phyloP scores from a whole-genome alignment of 345 rosid genomes.

The Mangifera indica region DNA sequence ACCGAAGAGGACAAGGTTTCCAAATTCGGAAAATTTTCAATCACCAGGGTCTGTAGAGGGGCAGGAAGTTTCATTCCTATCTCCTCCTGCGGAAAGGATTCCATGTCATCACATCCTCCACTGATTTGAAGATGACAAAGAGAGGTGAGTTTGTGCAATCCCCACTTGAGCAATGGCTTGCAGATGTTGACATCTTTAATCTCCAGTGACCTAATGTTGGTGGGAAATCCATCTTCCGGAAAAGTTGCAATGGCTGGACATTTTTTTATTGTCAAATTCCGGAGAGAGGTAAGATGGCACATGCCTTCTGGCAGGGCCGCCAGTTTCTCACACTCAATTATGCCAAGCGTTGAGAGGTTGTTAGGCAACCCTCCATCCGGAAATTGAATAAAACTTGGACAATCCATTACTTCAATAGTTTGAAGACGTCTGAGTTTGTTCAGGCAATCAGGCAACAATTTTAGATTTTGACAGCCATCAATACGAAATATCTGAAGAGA shows the following conservation, averaged over 20 bases:
- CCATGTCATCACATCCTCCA: conserved; percentile 7
- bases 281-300: conserved; percentile 12
- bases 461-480: not conserved
- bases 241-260: conserved; percentile 8
- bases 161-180: conserved; percentile 23
- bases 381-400: not conserved
- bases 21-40: conserved; percentile 17
- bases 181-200: not conserved
- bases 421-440: not conserved
- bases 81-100: conserved; percentile 25
- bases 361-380: conserved; percentile 3
- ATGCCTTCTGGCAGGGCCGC: conserved; percentile 6
- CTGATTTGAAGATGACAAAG: conserved; percentile 7
- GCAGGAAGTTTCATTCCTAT: conserved; percentile 17
- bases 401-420: not conserved
- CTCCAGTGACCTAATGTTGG: not conserved
- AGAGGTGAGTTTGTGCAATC: conserved; percentile 23
- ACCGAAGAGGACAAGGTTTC: conserved; percentile 9
- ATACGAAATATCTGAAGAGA: not conserved
- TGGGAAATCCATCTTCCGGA: conserved; percentile 12
- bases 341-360: not conserved
- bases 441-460: not conserved
- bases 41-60: not conserved
- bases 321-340: not conserved
- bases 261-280: not conserved